Base-by-base conservation (phyloP, 2,329 filamentous ascomycete genomes). In the Fusarium concolor region DNA sequence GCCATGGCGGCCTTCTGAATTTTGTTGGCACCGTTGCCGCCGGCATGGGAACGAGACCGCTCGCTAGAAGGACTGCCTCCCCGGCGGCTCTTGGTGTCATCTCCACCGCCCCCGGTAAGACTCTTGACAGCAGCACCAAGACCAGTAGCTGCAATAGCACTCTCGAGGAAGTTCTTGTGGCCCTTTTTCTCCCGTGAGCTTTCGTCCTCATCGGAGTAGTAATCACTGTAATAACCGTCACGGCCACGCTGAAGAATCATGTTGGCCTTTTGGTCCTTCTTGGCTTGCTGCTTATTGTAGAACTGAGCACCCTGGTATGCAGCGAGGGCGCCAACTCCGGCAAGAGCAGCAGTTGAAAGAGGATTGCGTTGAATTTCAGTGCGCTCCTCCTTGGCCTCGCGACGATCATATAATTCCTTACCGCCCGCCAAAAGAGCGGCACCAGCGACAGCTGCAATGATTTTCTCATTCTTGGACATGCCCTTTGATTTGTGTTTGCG, bases 1-100 rank as follows among this genome's bases (percentile, higher is more conserved):
- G 95, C 94, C 83, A 96, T 95, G 77, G 94, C 93, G 33, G 94
- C 94, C 80, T 97, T 93, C 70, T 94, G 89, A 45, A 93, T 87
- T 72, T 92, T 92, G 72, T 82, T 85, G 35, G 82, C 79, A 14
- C 76, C 83, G 57, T 85, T 82, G 42, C 52, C 54, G 56, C 84
- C 82, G 11, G 56, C 56, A 17, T 83, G 81, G 31, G 86, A 87
- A 67, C 86, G 85, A 60, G 87, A 87, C 22, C 86, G 80, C 31
- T 82, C 82, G 37, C 81, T 83, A 46, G 84, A 86, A 51, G 74
- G 71, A 43, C 75, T 78, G 62, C 79, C 81, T 38, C 79, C 80
- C 42, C 85, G 83, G 66, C 87, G 85, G 71, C 84, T 83, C 68
- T 84, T 82, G 59, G 81, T 81, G 22, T 83, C 80, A 28, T 80